These are phyloP conservation scores for Termitomyces bulborhizus DNA, from an alignment of 768 basidiomycete genomes.

Conservation along the genomic window DNA sequence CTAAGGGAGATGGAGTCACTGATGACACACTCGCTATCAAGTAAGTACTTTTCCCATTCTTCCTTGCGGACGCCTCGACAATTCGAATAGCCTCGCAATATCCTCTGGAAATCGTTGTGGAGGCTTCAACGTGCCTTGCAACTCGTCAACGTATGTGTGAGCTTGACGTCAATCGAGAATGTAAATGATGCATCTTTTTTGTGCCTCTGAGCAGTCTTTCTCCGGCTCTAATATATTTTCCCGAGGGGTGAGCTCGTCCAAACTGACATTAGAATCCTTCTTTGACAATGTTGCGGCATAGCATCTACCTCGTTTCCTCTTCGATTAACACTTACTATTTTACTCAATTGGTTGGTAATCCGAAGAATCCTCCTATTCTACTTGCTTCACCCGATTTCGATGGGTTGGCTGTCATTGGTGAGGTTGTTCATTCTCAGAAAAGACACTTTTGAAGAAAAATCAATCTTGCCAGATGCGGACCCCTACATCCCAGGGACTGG, in stretches of 20 bases:
- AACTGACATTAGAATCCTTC: background rate
- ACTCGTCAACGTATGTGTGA: conserved; percentile 50
- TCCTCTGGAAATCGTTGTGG: conserved; percentile 58
- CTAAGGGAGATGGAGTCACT: conserved; percentile 51
- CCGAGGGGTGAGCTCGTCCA: conserved; percentile 43
- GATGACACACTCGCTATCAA: conserved; percentile 81
- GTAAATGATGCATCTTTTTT: background rate
- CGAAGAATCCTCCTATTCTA: conserved; percentile 57
- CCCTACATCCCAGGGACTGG: conserved; percentile 64
- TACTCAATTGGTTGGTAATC: conserved; percentile 73
- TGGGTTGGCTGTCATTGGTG: conserved; percentile 75
- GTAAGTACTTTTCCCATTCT: conserved; percentile 22
- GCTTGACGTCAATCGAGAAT: no score
- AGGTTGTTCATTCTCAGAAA: background rate
- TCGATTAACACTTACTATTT: conserved; percentile 72
- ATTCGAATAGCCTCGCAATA: conserved; percentile 51
- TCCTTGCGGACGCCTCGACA: background rate
- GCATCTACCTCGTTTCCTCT: conserved; percentile 60
- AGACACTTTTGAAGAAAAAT: background rate
- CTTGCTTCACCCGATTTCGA: conserved; percentile 54
- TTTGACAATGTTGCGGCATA: conserved; percentile 17
- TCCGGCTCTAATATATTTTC: conserved; percentile 74
- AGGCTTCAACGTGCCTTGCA: conserved; percentile 33
- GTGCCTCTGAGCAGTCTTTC: conserved; percentile 35
- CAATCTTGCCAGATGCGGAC: conserved; percentile 47